These are phyloP conservation scores for Cytospora mali DNA, from an alignment of 2,329 filamentous ascomycete genomes.

Conservation along the genomic window DNA sequence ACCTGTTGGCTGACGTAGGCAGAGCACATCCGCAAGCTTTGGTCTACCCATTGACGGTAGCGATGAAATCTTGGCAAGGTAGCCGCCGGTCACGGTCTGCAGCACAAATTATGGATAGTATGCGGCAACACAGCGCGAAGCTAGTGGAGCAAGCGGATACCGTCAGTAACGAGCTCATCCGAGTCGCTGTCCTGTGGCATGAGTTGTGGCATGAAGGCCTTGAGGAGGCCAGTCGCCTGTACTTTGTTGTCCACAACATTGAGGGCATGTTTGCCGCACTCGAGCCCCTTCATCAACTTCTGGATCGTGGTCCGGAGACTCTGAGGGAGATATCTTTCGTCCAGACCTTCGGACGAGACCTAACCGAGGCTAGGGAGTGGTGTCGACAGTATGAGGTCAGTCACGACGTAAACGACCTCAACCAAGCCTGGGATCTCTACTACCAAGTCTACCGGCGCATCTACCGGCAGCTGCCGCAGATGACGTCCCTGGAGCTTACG, in stretches of 20 bases:
- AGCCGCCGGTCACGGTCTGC: slow-evolving; percentile 84
- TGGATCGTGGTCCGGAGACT: slow-evolving; percentile 90
- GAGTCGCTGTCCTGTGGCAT: slow-evolving; percentile 96
- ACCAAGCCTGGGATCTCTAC: slow-evolving; percentile 98
- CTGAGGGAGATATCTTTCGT: slow-evolving; percentile 95
- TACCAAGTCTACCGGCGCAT: slow-evolving; percentile 98
- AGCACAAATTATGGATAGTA: slow-evolving; percentile 93
- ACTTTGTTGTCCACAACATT: slow-evolving; percentile 97
- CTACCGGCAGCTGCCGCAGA: slow-evolving; percentile 85
- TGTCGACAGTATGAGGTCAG: slow-evolving; percentile 88
- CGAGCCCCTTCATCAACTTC: slow-evolving; percentile 85
- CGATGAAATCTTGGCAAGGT: slow-evolving; percentile 90
- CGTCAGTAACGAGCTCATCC: slow-evolving; percentile 94
- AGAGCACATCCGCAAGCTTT: slow-evolving; percentile 93
- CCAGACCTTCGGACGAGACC: slow-evolving; percentile 93
- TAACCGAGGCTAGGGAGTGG: slow-evolving; percentile 94
- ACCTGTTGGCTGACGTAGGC: slow-evolving; percentile 88
- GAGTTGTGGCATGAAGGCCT: slow-evolving; percentile 98
- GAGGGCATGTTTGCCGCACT: slow-evolving; percentile 95
- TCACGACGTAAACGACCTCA: slow-evolving; percentile 90
- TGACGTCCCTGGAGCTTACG: slow-evolving; percentile 89
- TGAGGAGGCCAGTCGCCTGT: slow-evolving; percentile 92
- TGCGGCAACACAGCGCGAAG: slow-evolving; percentile 90
- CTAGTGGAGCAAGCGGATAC: slow-evolving; percentile 94
- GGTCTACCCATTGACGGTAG: slow-evolving; percentile 95